phyloP scores from a whole-genome alignment of 148 eudicot genomes.

The Simmondsia chinensis region DNA sequence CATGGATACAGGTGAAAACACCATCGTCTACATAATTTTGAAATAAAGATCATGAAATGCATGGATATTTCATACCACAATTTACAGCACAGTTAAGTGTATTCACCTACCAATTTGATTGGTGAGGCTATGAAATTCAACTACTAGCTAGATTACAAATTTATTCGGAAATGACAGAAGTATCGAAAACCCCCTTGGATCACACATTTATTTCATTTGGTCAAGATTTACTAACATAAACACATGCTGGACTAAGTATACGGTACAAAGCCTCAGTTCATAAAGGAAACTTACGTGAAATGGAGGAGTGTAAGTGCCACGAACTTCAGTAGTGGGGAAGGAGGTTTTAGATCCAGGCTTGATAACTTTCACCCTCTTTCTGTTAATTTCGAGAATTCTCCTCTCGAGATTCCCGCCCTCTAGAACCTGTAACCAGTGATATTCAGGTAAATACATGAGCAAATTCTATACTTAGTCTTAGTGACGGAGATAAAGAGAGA shows the following conservation, averaged over 20 bases:
- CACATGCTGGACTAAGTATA: no score
- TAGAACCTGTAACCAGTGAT: slow-evolving; percentile 38
- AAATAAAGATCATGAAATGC: no score
- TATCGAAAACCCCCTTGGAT: neutral
- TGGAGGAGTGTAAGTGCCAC: slow-evolving; percentile 93
- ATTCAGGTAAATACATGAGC: neutral
- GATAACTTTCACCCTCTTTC: slow-evolving; percentile 84
- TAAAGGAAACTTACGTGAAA: slow-evolving; percentile 93
- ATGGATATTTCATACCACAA: no score
- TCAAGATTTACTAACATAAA: no score
- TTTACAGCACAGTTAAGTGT: no score
- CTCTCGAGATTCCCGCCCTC: slow-evolving; percentile 72
- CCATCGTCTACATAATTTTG: no score
- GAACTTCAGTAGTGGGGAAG: slow-evolving; percentile 86
- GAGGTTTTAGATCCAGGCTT: slow-evolving; percentile 98
- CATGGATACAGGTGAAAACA: no score
- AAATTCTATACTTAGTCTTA: neutral
- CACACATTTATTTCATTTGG: neutral
- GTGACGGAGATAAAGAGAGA: neutral
- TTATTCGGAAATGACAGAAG: neutral
- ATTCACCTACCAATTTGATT: no score
- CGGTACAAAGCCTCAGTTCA: no score
- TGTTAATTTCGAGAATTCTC: slow-evolving; percentile 84
- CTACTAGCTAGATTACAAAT: neutral
- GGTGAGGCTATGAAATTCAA: no score